Evolutionary conservation across 1,139 yeast genomes (phyloP).

Genomic region (Saccharomycopsis hybrid): DNA sequence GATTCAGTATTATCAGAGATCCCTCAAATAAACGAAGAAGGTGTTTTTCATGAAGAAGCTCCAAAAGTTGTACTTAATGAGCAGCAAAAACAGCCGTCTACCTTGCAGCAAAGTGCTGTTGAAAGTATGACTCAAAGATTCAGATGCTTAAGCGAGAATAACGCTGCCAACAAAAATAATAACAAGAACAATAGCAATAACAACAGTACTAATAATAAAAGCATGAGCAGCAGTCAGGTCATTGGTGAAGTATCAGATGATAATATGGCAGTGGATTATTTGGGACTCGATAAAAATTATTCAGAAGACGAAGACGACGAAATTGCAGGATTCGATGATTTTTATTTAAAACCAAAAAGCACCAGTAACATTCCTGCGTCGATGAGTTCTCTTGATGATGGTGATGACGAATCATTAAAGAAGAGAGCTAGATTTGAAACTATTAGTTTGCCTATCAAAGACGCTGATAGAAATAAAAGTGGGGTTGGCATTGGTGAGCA

Average conservation of each 20-base stretch:
- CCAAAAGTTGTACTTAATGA: too few species aligned
- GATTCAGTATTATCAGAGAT: too few species aligned
- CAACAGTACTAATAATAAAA: constrained; percentile 1
- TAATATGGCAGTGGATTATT: constrained; percentile 9
- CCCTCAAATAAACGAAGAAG: neutral
- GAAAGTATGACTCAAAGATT: too few species aligned
- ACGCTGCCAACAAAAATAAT: neutral
- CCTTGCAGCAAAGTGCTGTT: too few species aligned
- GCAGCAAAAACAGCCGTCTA: neutral
- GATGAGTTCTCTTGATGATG: too few species aligned
- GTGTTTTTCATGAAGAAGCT: too few species aligned
- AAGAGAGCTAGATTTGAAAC: constrained; percentile 13
- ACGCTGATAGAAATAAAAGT: too few species aligned
- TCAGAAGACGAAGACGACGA: constrained; percentile 15
- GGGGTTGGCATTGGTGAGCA: too few species aligned
- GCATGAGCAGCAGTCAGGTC: neutral
- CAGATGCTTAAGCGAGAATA: too few species aligned
- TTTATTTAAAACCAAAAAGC: neutral
- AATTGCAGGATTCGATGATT: constrained; percentile 1
- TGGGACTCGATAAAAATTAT: constrained; percentile 5
- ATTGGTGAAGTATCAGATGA: constrained; percentile 8
- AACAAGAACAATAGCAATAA: neutral
- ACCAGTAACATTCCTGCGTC: too few species aligned
- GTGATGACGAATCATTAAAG: too few species aligned
- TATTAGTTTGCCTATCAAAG: constrained; percentile 17